Conservation (phyloP, 2,329 filamentous ascomycete species). For the Pyrenophora teres region DNA sequence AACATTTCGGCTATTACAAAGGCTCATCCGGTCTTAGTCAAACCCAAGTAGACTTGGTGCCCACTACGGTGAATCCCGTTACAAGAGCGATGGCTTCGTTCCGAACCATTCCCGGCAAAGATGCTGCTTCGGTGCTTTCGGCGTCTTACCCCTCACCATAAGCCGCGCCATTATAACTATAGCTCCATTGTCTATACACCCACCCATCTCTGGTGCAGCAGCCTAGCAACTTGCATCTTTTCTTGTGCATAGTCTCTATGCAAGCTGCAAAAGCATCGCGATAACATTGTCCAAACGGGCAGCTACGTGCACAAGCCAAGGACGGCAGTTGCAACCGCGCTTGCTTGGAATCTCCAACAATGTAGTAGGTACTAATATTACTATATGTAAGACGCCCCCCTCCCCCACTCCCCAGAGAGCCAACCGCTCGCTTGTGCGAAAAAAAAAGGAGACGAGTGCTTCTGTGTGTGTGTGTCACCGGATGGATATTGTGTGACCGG, state of each 20-base stretch:
- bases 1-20: neutral
- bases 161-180: slow-evolving; percentile 8
- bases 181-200: neutral
- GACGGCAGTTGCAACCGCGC: neutral
- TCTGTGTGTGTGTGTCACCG: neutral
- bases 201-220: neutral
- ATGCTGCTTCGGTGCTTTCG: slow-evolving; percentile 11
- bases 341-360: neutral
- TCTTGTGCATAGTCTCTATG: slow-evolving; percentile 7
- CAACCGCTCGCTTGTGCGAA: neutral
- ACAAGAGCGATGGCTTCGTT: neutral
- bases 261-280: neutral
- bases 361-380: no score
- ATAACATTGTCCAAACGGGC: no score
- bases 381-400: no score
- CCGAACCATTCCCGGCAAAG: slow-evolving; percentile 7
- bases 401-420: no score
- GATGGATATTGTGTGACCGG: neutral
- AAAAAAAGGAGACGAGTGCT: neutral
- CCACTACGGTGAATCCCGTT: slow-evolving; percentile 12
- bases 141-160: slow-evolving; percentile 16
- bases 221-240: neutral
- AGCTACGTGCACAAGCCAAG: neutral
- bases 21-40: slow-evolving; percentile 1
- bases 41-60: neutral